A percentile compares a stretch with the other conserved stretches of the same genome.
Conservation (phyloP, 345 rosid species). For the Lenwebbia sp. region DNA sequence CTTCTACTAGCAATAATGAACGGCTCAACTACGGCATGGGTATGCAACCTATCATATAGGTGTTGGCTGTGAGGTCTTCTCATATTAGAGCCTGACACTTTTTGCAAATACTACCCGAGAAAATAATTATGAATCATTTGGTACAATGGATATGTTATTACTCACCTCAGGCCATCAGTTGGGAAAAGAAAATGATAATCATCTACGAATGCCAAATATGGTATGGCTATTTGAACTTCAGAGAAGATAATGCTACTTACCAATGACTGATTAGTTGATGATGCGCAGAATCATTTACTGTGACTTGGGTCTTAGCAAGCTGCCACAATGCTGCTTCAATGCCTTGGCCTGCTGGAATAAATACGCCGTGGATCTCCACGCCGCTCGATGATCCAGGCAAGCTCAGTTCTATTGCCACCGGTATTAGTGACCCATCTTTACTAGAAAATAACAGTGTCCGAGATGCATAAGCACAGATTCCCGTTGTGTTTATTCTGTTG, state of each 20-base stretch:
- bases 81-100: not conserved
- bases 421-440: constrained; percentile 23
- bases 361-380: constrained; percentile 4
- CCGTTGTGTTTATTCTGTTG: constrained; percentile 17
- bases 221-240: not conserved
- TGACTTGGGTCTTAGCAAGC: constrained; percentile 55
- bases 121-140: not conserved
- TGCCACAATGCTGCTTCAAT: constrained; percentile 46
- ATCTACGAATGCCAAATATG: not conserved
- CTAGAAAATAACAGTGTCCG: constrained; percentile 38
- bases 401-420: constrained; percentile 49
- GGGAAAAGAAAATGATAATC: not conserved
- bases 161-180: not conserved
- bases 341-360: constrained; percentile 33
- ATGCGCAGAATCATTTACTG: constrained; percentile 47
- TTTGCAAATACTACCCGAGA: not conserved
- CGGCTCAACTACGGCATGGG: constrained; percentile 64
- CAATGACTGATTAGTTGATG: constrained; percentile 59
- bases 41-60: constrained; percentile 37
- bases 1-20: constrained; percentile 64
- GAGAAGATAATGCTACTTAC: constrained; percentile 16
- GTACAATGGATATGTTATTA: not conserved
- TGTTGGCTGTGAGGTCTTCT: not conserved
- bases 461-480: constrained; percentile 49
- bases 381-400: constrained; percentile 10